Conservation (phyloP, 345 rosid genomes). For the Sonneratia alba region DNA sequence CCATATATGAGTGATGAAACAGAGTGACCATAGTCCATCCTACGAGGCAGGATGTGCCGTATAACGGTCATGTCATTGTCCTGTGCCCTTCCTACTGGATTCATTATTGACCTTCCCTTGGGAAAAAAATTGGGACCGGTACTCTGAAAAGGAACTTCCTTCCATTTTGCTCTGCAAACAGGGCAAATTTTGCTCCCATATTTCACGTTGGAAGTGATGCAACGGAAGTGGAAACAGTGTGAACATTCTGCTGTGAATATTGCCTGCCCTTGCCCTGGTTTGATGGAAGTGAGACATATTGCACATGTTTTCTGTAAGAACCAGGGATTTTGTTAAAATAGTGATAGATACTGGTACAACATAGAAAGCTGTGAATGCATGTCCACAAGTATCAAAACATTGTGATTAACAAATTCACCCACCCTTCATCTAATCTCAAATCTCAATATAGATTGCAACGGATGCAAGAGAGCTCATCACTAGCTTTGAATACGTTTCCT, state of each 20-base stretch:
- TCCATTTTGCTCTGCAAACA: slow-evolving; percentile 89
- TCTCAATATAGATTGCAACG: not conserved
- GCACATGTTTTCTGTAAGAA: slow-evolving; percentile 73
- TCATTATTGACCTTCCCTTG: slow-evolving; percentile 32
- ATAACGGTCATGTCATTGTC: slow-evolving; percentile 51
- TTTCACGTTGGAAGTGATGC: slow-evolving; percentile 85
- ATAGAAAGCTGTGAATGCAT: not conserved
- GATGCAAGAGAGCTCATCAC: not conserved
- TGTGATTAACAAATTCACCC: not conserved
- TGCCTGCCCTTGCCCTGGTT: slow-evolving; percentile 78
- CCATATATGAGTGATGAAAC: slow-evolving; percentile 35
- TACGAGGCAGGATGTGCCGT: slow-evolving; percentile 40
- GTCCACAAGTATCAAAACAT: not conserved
- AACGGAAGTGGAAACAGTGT: slow-evolving; percentile 92
- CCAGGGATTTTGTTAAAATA: slow-evolving; percentile 11
- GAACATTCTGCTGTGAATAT: slow-evolving; percentile 97
- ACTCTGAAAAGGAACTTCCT: slow-evolving; percentile 68
- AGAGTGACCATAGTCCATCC: slow-evolving; percentile 36
- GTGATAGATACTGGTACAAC: not conserved
- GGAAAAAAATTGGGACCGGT: slow-evolving; percentile 30
- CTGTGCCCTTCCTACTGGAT: slow-evolving; percentile 39
- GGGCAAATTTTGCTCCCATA: slow-evolving; percentile 95
- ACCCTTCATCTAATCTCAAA: not conserved
- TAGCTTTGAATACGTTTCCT: not conserved
- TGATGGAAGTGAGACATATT: slow-evolving; percentile 72